Evolutionary conservation across 306 rosid genomes (phyloP), one percentile per base, ranked within the genome.

Genomic region (Sechiopsis laciniata): DNA sequence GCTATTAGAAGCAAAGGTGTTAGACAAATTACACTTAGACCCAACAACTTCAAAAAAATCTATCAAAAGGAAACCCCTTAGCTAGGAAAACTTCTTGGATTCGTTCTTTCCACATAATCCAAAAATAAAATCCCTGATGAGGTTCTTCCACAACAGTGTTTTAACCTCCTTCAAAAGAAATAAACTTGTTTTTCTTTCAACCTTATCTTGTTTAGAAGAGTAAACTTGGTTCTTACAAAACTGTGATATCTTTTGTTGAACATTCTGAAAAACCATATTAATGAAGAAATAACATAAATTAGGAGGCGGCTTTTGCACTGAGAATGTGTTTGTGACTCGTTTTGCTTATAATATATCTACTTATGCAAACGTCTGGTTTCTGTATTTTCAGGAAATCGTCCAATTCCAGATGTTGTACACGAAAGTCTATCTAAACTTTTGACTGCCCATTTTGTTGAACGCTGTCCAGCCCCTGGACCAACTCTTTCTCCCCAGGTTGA

Each of bases 401-500:
- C 80, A 78, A 76, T 60, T 82, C 71, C 83, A 74, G 81, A 80
- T 78, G 73, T 63, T 74, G 87, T 85, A 67, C 79, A 63, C 58
- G 91, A 87, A 75, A 71, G 78, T 80, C 85, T 94, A 74, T 24
- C 13, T 56, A 94, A 85, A 77, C 97, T 94, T 77, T 74, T 94
- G 78, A 51, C 6, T 6, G 78, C 83, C 56, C 87, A 71, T 61
- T 89, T 76, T 72, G 87, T 89, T 71, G 96, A 94, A 80, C 88
- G 88, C 69, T 94, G 97, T 77, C 99, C 97, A 10, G 85, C 79
- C 57, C 83, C 89, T 75, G 97, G 82, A 82, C 88, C 85, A 42
- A 74, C 79, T 81, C 53, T 92, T 77, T 80, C 82, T 63, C 78
- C 79, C 21, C 37, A 75, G 46, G 76, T 55, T 79, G 77, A 79